Base-by-base conservation (phyloP, 345 rosid species). In the Fremontodendron californicum region DNA sequence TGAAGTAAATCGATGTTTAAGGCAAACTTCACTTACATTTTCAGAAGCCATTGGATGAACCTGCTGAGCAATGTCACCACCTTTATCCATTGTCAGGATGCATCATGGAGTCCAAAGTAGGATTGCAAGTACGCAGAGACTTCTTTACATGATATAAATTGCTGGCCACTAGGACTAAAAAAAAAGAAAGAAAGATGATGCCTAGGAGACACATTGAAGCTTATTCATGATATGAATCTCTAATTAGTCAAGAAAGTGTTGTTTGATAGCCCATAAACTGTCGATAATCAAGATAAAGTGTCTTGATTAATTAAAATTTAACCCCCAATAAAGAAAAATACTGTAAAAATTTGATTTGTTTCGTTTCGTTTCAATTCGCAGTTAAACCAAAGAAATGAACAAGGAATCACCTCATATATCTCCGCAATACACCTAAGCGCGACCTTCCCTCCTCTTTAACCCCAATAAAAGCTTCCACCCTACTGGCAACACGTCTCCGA, bases 401-500 rank as follows among this genome's bases (percentile, higher is more conserved):
- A 31, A 40, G 13, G 16, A 70, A 73, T 23, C 65, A 92, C 97
- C 94, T 91, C 63, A 91, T 73, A 58, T 87, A 89, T 85, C 91
- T 88, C 33, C 93, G 78, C 91, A 88, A 82, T 86, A 91, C 54
- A 88, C 85, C 33, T 87, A 87, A 27, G 90, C 90, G 2, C 85
- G 90, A 2, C 93, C 90, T 57, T 88, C 93, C 71, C 84, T 87
- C 82, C 96, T 87, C 85, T 78, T 90, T 45, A 91, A 85, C 46
- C 88, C 93, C 72, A 91, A 89, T 78, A 91, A 66, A 11, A 91
- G 87, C 90, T 88, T 91, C 96, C 96, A 89, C 48, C 92, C 93
- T 52, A 84, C 62, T 0, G 93, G 93, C 83, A 89, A 85, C 9
- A 48, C 45, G 45, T 86, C 87, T 35, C 93, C 92, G 7, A 91